Base-by-base conservation (phyloP, 106 monocot genomes). In the Platanthera zijinensis region DNA sequence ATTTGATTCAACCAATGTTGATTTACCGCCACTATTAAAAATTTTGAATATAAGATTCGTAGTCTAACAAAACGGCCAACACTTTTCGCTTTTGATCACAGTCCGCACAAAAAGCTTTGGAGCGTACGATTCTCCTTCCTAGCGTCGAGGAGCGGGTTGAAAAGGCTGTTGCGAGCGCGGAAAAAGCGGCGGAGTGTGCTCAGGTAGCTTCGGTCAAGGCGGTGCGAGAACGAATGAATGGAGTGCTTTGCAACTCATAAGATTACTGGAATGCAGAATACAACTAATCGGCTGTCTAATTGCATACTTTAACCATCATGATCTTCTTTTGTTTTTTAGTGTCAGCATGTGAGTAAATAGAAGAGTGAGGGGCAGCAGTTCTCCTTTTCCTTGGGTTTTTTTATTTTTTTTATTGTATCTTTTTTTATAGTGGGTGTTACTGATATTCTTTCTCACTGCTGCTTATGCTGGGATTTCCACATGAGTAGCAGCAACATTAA, bases 121-220 rank as follows among this genome's bases (percentile, higher is more conserved):
- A 84, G 70, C 80, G 71, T 3, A 75, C 71, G 17, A 6, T 71
- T 50, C 68, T 76, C 25, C 72, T 84, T 2, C 84, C 82, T 4
- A 75, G 82, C 46, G 79, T 82, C 11, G 87, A 87, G 0, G 87
- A 87, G 32, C 74, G 81, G 71, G 82, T 84, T 10, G 84, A 80
- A 62, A 82, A 80, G 57, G 84, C 84, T 1, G 84, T 82, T 22
- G 25, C 71, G 0, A 78, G 84, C 7, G 87, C 87, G 15, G 79
- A 84, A 53, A 82, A 74, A 61, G 87, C 87, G 14, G 87, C 87
- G 28, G 84, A 68, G 17, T 82, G 84, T 4, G 87, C 87, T 70
- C 71, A 84, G 53, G 82, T 84, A 52, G 87, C 87, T 10, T 84
- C 84, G 4, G 74, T 87, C 56, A 87, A 84, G 71, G 87, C 87